phyloP scores from a whole-genome alignment of 768 basidiomycete genomes.

The Tylopilus rubrobrunneus region DNA sequence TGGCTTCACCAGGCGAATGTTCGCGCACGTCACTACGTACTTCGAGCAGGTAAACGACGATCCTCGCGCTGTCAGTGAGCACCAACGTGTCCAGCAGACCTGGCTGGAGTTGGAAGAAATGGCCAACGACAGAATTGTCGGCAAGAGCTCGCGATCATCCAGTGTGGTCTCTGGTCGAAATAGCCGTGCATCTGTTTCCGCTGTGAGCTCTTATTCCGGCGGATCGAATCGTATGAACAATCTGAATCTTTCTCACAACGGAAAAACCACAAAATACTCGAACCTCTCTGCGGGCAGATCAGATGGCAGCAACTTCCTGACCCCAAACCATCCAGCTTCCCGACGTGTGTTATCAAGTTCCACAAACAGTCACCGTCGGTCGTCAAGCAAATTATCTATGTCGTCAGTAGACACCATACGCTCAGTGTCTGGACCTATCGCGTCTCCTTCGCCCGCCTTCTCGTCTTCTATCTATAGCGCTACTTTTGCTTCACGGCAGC shows the following conservation, averaged over 20 bases:
- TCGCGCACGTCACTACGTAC: constrained; percentile 45
- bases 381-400: constrained; percentile 56
- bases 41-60: constrained; percentile 52
- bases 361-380: constrained; percentile 42
- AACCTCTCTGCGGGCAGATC: constrained; percentile 29
- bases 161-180: constrained; percentile 62
- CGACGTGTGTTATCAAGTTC: constrained; percentile 51
- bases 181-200: constrained; percentile 54
- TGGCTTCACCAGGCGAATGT: constrained; percentile 52
- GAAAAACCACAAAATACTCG: constrained; percentile 29
- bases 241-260: constrained; percentile 11
- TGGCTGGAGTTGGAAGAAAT: constrained; percentile 82
- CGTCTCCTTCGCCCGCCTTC: constrained; percentile 32
- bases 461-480: constrained; percentile 46
- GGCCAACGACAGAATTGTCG: constrained; percentile 62
- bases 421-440: constrained; percentile 67
- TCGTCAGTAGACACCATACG: constrained; percentile 44
- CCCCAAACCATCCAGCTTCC: constrained; percentile 42
- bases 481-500: constrained; percentile 82
- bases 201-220: constrained; percentile 20
- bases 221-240: constrained; percentile 15
- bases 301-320: constrained; percentile 40
- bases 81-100: constrained; percentile 67
- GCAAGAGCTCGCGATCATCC: constrained; percentile 58
- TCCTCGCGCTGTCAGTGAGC: constrained; percentile 55